Base-by-base conservation (phyloP, 75 land plant genomes). In the Isoetes taiwanensis region DNA sequence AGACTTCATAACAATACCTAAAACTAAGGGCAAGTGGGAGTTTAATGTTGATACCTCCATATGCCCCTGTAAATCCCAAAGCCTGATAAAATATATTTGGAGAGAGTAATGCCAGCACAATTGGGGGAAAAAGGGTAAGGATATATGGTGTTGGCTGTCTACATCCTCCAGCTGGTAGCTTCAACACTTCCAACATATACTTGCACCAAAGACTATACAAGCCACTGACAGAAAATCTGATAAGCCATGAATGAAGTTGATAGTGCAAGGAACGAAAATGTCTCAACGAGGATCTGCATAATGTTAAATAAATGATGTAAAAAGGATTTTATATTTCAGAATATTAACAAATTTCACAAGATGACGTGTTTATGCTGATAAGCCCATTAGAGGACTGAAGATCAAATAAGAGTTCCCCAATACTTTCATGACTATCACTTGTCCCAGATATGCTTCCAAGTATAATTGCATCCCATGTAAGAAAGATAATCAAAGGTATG, bases 81-180 rank as follows among this genome's bases (percentile, higher is more conserved):
- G 98, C 95, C 72, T 87, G 77, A 72, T 80, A 93, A 69, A 93
- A 93, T 63, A 93, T 93, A 19, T 84, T 77, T 9, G 98, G 98
- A 40, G 88, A 78, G 9, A 81, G 46, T 53, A 87, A 65, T 32
- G 95, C 62, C 16, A 87, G 54, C 16, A 64, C 34, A 53, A 87
- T n/a, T n/a, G 98, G 98, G 31, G 98, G 98, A 58, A 83, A 0
- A 54, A 87, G 34, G 16, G 90, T 76, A 41, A 93, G 52, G 2
- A 81, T 19, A 52, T 81, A 93, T 28, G 98, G 89, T 28, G 79
- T 52, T 17, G 83, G 89, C 30, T 58, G 54, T 32, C 57, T 77
- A 55, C 57, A 69, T 69, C 79, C 65, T 11, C 95, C 89, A 30
- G 63, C 55, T 29, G 98, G 89, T 11, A 87, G 81, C 54, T 87